These are phyloP conservation scores for Rhodotorula sp. DNA, from an alignment of 1,284 basidiomycete genomes.

Conservation along the genomic window DNA sequence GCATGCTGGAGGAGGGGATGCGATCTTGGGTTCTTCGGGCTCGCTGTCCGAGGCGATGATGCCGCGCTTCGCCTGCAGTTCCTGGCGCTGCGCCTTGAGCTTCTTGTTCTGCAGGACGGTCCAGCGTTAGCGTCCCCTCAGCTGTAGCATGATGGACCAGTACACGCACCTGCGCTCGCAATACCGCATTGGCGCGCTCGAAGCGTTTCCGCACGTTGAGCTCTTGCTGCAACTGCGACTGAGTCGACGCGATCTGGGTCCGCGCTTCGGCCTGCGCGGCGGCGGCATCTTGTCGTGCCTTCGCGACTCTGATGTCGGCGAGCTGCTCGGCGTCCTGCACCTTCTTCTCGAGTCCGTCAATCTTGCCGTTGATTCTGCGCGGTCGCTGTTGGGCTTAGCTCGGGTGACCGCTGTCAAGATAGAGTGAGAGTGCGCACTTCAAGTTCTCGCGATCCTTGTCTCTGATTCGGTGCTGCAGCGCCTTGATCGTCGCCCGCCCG, in stretches of 20 bases:
- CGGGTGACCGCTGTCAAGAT: rapidly evolving
- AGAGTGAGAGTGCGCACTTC: neutral
- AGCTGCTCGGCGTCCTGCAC: neutral
- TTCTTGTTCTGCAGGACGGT: neutral
- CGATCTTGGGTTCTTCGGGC: neutral
- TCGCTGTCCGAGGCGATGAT: slow-evolving; percentile 2
- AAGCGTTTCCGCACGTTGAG: neutral
- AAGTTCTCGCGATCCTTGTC: neutral
- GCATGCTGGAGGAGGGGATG: neutral
- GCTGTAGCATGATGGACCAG: neutral
- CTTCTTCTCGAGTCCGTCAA: neutral
- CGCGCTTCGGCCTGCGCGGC: neutral
- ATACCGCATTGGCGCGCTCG: neutral
- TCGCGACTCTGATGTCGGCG: neutral
- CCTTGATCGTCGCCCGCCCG: neutral
- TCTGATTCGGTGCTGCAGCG: neutral
- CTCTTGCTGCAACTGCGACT: neutral
- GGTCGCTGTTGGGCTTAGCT: neutral
- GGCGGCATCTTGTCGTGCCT: neutral
- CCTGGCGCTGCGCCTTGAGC: neutral
- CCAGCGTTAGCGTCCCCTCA: neutral
- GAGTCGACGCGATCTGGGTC: neutral
- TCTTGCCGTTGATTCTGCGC: neutral
- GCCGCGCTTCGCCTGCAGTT: slow-evolving; percentile 2
- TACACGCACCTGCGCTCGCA: neutral